Evolutionary conservation across 208 protist genomes (phyloP).

Genomic region (Crithidia bombi): DNA sequence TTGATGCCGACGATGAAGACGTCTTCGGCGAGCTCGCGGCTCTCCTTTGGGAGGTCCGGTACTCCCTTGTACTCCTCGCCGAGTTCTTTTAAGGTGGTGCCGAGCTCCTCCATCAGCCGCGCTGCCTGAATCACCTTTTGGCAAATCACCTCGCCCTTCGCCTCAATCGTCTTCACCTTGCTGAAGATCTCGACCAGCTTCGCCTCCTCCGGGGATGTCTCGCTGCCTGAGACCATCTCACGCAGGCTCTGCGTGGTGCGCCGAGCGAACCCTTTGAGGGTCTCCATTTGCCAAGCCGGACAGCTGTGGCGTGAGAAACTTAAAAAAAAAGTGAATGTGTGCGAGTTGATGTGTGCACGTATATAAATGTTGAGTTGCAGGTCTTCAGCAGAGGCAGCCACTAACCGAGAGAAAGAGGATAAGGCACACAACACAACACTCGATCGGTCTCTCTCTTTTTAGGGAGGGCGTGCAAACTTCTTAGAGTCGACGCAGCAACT

Average conservation of each 20-base stretch:
- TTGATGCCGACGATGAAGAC: slow-evolving; percentile 55
- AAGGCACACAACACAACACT: no score
- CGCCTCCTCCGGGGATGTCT: slow-evolving; percentile 44
- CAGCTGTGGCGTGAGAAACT: no score
- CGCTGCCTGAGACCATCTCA: slow-evolving; percentile 56
- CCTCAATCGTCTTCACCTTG: slow-evolving; percentile 59
- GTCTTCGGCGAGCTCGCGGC: slow-evolving; percentile 57
- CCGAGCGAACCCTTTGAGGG: slow-evolving; percentile 76
- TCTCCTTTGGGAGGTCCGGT: slow-evolving; percentile 61
- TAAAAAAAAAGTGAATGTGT: not conserved
- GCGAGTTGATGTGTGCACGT: not conserved
- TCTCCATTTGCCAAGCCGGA: slow-evolving; percentile 50
- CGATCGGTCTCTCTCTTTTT: no score
- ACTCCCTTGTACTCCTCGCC: slow-evolving; percentile 70
- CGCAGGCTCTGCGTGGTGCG: slow-evolving; percentile 80
- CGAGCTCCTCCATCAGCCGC: slow-evolving; percentile 75
- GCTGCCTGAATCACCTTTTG: slow-evolving; percentile 60
- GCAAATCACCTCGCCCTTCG: slow-evolving; percentile 48
- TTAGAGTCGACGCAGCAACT: no score
- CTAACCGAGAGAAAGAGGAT: no score
- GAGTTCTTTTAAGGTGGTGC: slow-evolving; percentile 64
- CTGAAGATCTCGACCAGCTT: slow-evolving; percentile 41
- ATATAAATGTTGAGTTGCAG: no score
- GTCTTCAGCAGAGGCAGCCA: no score
- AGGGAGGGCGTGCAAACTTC: no score